phyloP scores from a whole-genome alignment of 768 basidiomycete genomes.

The Termitomyces sp. region DNA sequence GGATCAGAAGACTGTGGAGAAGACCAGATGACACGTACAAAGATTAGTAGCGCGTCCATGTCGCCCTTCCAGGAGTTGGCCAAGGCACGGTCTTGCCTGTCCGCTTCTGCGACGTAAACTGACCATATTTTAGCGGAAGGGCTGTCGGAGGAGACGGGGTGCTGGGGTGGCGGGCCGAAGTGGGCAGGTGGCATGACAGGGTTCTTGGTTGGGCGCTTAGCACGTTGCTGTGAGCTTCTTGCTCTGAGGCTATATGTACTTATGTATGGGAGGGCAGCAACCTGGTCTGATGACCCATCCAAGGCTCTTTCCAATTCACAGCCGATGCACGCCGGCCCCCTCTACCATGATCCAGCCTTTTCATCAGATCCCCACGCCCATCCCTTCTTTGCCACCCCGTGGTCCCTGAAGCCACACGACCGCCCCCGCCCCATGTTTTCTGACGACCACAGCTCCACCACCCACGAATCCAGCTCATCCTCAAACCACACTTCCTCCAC shows the following conservation, averaged over 20 bases:
- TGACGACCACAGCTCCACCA: slow-evolving; percentile 14
- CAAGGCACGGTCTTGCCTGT: slow-evolving; percentile 13
- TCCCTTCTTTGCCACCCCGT: slow-evolving; percentile 35
- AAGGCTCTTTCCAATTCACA: neutral
- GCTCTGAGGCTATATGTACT: slow-evolving; percentile 5
- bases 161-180: slow-evolving; percentile 1
- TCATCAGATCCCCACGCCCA: slow-evolving; percentile 50
- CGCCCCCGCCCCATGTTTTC: slow-evolving; percentile 18
- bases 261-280: neutral
- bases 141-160: neutral
- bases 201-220: neutral
- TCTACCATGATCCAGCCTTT: slow-evolving; percentile 53
- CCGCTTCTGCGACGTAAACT: slow-evolving; percentile 18
- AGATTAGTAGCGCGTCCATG: slow-evolving; percentile 18
- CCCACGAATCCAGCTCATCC: slow-evolving; percentile 10
- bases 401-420: slow-evolving; percentile 17
- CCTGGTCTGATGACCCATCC: slow-evolving; percentile 8
- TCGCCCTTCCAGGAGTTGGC: slow-evolving; percentile 16
- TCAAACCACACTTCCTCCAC: slow-evolving; percentile 17
- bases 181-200: neutral
- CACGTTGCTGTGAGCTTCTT: neutral
- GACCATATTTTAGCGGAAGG: slow-evolving; percentile 15
- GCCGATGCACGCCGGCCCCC: slow-evolving; percentile 3
- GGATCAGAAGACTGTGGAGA: neutral
- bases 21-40: slow-evolving; percentile 11